Percentiles rank a stretch among this genome's conserved stretches.
These are phyloP conservation scores for Ascocoryne sarcoides DNA, from an alignment of 2,329 filamentous ascomycete genomes.

Conservation along the genomic window DNA sequence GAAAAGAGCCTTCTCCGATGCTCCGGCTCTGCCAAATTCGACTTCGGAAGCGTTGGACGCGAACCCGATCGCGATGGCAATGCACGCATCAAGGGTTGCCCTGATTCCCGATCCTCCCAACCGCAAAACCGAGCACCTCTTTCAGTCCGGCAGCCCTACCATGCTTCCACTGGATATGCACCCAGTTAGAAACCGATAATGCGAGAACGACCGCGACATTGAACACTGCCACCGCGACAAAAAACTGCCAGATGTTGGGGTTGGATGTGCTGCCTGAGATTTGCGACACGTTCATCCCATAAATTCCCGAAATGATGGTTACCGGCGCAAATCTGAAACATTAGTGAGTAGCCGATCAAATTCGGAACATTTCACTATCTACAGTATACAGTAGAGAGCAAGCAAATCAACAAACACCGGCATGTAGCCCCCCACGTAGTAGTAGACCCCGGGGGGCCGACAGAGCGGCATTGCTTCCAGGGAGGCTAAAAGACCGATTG, in stretches of 20 bases:
- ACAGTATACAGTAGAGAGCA: too few species aligned
- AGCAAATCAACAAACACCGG: too few species aligned
- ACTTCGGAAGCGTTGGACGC: too few species aligned
- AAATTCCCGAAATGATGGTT: slow-evolving; percentile 22
- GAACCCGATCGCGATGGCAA: too few species aligned
- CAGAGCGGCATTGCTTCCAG: not conserved
- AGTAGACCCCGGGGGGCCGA: too few species aligned
- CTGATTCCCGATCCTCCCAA: slow-evolving; percentile 7
- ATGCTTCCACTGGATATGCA: slow-evolving; percentile 11
- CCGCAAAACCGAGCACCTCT: slow-evolving; percentile 16
- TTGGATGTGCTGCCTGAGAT: slow-evolving; percentile 16
- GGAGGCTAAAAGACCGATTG: not conserved
- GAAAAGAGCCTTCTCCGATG: too few species aligned
- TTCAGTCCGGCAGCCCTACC: slow-evolving; percentile 10
- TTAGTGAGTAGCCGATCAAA: too few species aligned
- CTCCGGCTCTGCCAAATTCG: too few species aligned
- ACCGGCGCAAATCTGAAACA: slow-evolving; percentile 17
- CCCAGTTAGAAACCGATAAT: slow-evolving; percentile 11
- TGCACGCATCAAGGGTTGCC: too few species aligned
- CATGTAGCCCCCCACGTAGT: too few species aligned
- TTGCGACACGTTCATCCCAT: slow-evolving; percentile 26
- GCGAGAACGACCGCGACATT: slow-evolving; percentile 15
- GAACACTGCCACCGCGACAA: slow-evolving; percentile 18
- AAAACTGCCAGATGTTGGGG: slow-evolving; percentile 26
- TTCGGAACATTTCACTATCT: too few species aligned